phyloP scores from a whole-genome alignment of 2,329 filamentous ascomycete genomes.

The Pseudogymnoascus sp. region DNA sequence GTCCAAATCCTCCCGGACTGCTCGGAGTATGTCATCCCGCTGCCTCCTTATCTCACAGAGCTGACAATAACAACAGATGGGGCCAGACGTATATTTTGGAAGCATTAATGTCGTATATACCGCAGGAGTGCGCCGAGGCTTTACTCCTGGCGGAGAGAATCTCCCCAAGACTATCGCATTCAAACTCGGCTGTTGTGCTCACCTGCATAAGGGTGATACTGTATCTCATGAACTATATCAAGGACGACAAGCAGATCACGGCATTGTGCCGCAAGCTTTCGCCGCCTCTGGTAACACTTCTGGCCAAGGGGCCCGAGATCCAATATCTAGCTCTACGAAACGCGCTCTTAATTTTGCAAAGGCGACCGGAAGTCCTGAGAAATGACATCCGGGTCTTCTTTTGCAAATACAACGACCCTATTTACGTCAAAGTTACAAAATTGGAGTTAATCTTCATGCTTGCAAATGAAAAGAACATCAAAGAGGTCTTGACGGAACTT shows the following conservation, averaged over 20 bases:
- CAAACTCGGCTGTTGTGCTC: slow-evolving; percentile 91
- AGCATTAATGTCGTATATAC: slow-evolving; percentile 95
- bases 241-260: slow-evolving; percentile 80
- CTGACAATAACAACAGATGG: slow-evolving; percentile 55
- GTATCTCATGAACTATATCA: slow-evolving; percentile 98
- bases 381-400: slow-evolving; percentile 99
- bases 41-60: neutral
- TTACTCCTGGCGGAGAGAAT: slow-evolving; percentile 87
- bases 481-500: slow-evolving; percentile 87
- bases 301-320: slow-evolving; percentile 96
- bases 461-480: slow-evolving; percentile 89
- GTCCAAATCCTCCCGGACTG: slow-evolving; percentile 94
- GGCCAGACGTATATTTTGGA: slow-evolving; percentile 98
- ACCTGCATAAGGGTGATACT: slow-evolving; percentile 95
- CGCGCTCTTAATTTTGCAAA: slow-evolving; percentile 85
- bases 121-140: slow-evolving; percentile 83
- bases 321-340: slow-evolving; percentile 94
- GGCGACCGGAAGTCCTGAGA: slow-evolving; percentile 82
- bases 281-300: slow-evolving; percentile 84
- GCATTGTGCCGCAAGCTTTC: slow-evolving; percentile 87
- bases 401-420: slow-evolving; percentile 99
- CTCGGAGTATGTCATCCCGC: slow-evolving; percentile 65
- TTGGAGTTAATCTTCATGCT: slow-evolving; percentile 99
- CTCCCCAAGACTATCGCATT: slow-evolving; percentile 89
- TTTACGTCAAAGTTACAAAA: slow-evolving; percentile 99